These are phyloP conservation scores for Cochlearia excelsa DNA, from an alignment of 345 rosid genomes.

Conservation along the genomic window DNA sequence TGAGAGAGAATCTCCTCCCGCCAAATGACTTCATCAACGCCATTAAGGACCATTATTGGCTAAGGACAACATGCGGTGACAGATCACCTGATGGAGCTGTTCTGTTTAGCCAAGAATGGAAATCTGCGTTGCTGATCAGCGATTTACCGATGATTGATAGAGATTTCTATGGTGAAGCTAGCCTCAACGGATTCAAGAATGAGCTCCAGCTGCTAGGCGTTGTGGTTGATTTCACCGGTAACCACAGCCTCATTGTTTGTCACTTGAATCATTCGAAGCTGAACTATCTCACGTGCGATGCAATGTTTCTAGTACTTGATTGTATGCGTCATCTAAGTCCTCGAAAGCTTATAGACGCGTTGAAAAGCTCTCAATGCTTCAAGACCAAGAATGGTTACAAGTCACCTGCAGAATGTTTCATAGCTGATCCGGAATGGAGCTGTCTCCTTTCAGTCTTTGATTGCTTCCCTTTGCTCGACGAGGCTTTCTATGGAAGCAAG, in stretches of 20 bases:
- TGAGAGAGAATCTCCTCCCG: constrained; percentile 40
- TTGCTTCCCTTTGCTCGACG: constrained; percentile 44
- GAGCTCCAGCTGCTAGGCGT: constrained; percentile 69
- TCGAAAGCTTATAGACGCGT: constrained; percentile 23
- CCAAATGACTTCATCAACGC: constrained; percentile 45
- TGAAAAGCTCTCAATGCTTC: constrained; percentile 40
- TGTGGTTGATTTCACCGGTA: constrained; percentile 32
- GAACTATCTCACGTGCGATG: constrained; percentile 37
- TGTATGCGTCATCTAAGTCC: constrained; percentile 36
- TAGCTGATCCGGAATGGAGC: constrained; percentile 54
- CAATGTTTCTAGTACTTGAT: constrained; percentile 40
- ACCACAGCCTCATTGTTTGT: constrained; percentile 39
- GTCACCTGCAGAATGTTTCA: constrained; percentile 51
- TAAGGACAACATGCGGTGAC: constrained; percentile 43
- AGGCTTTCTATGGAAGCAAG: constrained; percentile 39
- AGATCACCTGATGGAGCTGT: constrained; percentile 57
- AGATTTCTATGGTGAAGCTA: constrained; percentile 41
- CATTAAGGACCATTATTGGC: constrained; percentile 44
- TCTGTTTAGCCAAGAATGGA: constrained; percentile 50
- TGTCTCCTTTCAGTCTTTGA: constrained; percentile 49
- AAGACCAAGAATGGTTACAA: constrained; percentile 51
- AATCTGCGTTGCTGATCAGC: constrained; percentile 48
- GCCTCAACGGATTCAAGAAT: constrained; percentile 30
- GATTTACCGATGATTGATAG: constrained; percentile 53
- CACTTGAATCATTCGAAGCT: constrained; percentile 37